These are phyloP conservation scores for Suillus tomentosus DNA, from an alignment of 768 basidiomycete species.

Conservation along the genomic window DNA sequence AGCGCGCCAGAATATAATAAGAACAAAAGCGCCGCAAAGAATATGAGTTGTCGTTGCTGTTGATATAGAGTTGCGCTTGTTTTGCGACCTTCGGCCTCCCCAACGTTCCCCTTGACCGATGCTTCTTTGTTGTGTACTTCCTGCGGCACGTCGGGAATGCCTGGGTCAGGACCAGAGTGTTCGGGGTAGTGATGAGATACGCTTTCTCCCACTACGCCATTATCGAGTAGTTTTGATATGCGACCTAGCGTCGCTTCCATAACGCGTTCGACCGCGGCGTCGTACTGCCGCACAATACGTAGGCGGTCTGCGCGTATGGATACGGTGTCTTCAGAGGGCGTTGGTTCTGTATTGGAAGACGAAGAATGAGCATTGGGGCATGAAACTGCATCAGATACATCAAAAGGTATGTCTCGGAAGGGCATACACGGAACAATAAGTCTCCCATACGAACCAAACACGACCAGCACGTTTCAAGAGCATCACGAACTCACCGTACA, in stretches of 20 bases:
- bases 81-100: not conserved
- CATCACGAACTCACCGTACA: constrained; percentile 24
- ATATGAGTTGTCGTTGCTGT: not conserved
- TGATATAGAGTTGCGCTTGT: not conserved
- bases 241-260: constrained; percentile 31
- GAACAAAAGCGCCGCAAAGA: not conserved
- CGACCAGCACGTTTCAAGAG: not conserved
- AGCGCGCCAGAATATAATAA: not conserved
- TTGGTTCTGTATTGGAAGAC: constrained; percentile 24
- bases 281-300: constrained; percentile 23
- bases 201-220: not conserved
- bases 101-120: not conserved
- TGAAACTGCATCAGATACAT: constrained; percentile 20
- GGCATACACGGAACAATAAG: not conserved
- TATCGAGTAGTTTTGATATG: constrained; percentile 3
- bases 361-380: not conserved
- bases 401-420: constrained; percentile 24
- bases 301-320: constrained; percentile 28
- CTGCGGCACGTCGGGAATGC: not conserved
- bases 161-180: not conserved
- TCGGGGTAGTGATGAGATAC: constrained; percentile 1
- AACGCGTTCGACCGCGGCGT: constrained; percentile 16
- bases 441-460: not conserved
- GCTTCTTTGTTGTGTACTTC: not conserved
- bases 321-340: constrained; percentile 25